Evolutionary conservation across 371 early-diverging fungal species (phyloP).

Genomic region (Mucor irregularis): DNA sequence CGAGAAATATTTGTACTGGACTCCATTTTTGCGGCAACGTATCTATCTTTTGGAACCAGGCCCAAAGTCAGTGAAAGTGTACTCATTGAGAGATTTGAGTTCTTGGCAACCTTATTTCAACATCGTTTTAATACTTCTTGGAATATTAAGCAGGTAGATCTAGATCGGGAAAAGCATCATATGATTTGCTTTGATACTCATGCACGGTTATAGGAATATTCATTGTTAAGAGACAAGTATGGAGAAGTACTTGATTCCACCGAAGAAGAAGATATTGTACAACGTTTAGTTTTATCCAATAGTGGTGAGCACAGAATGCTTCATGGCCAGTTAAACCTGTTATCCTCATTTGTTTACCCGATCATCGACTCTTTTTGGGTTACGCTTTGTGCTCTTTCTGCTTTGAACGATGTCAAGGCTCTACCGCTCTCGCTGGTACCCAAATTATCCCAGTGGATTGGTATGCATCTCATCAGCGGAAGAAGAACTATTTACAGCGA

Average conservation of each 20-base stretch:
- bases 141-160: constrained; percentile 21
- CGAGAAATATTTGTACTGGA: constrained; percentile 30
- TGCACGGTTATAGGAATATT: neutral
- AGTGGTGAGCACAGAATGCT: neutral
- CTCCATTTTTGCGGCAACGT: constrained; percentile 27
- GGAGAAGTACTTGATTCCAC: neutral
- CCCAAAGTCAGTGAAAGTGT: neutral
- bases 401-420: constrained; percentile 20
- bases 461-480: constrained; percentile 40
- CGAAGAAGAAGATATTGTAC: neutral
- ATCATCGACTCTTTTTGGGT: constrained; percentile 34
- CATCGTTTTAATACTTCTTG: constrained; percentile 15
- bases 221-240: neutral
- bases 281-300: neutral
- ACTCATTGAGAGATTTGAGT: constrained; percentile 25
- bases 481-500: constrained; percentile 39
- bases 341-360: constrained; percentile 38
- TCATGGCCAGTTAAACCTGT: constrained; percentile 18
- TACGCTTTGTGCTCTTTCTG: constrained; percentile 30
- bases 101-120: constrained; percentile 27
- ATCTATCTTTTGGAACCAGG: constrained; percentile 22
- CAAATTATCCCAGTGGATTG: constrained; percentile 34
- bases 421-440: constrained; percentile 29
- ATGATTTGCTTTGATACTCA: no score
- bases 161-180: no score